A percentile compares a stretch with the other conserved stretches of the same genome.
phyloP scores from a whole-genome alignment of 129 eudicot genomes.

The Chrysanthemum makinoi region DNA sequence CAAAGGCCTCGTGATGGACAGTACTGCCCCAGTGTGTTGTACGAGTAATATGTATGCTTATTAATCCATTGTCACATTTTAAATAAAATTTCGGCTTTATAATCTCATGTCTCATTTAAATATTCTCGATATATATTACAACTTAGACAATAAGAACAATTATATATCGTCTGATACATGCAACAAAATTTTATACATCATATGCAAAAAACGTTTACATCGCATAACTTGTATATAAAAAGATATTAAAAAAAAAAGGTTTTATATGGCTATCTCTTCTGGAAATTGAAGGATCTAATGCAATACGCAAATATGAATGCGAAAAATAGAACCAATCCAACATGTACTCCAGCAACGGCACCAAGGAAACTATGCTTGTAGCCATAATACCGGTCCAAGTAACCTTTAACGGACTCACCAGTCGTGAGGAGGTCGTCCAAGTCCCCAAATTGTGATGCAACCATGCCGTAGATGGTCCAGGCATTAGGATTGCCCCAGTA shows the following conservation, averaged over 20 bases:
- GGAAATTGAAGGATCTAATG: slow-evolving; percentile 42
- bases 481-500: slow-evolving; percentile 46
- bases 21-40: too few species aligned
- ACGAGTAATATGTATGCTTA: too few species aligned
- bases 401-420: slow-evolving; percentile 23
- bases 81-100: too few species aligned
- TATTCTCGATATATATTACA: too few species aligned
- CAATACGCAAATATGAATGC: slow-evolving; percentile 36
- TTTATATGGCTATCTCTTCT: slow-evolving; percentile 30
- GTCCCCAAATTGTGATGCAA: slow-evolving; percentile 52
- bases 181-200: too few species aligned
- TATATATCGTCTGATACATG: too few species aligned
- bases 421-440: not conserved
- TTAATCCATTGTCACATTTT: too few species aligned
- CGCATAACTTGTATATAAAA: not conserved
- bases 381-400: slow-evolving; percentile 41
- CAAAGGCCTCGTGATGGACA: too few species aligned
- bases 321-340: slow-evolving; percentile 31
- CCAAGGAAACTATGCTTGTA: slow-evolving; percentile 35
- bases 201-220: not conserved
- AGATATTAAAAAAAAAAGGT: not conserved
- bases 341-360: slow-evolving; percentile 29
- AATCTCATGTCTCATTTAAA: too few species aligned
- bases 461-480: slow-evolving; percentile 52
- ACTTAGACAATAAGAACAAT: too few species aligned